Evolutionary conservation across 140 eudicot species (phyloP).

Genomic region (Erigeron philadelphicus): DNA sequence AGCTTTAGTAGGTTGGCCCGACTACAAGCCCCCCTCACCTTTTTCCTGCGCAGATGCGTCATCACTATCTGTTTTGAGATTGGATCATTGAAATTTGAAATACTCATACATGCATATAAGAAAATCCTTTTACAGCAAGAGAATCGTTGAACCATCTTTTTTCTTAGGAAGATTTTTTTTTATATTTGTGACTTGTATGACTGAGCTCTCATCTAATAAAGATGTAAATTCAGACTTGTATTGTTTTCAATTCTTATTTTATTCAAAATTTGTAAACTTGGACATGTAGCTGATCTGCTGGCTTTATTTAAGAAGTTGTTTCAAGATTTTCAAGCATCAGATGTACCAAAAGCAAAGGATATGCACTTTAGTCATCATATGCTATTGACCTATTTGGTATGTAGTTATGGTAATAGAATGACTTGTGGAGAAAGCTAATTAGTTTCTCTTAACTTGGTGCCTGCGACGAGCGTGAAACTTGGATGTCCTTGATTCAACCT

Average conservation of each 20-base stretch:
- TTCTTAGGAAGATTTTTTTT: conserved; percentile 1
- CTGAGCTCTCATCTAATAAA: conserved; percentile 31
- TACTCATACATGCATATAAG: conserved; percentile 30
- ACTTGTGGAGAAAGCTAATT: too few relatives aligned
- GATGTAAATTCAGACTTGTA: conserved; percentile 25
- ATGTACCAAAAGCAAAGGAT: not conserved
- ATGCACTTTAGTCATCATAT: not conserved
- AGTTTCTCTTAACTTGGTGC: too few relatives aligned
- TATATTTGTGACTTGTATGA: conserved; percentile 27
- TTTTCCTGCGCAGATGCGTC: conserved; percentile 3
- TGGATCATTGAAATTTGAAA: conserved; percentile 19
- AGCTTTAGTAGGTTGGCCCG: conserved; percentile 39
- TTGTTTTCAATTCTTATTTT: not conserved
- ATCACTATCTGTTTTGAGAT: conserved; percentile 21
- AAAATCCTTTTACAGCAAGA: conserved; percentile 26
- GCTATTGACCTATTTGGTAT: not conserved
- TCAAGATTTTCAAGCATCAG: not conserved
- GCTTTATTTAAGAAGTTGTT: not conserved
- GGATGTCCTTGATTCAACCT: too few relatives aligned
- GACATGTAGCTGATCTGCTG: conserved; percentile 5
- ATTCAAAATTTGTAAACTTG: not conserved
- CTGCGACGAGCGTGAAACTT: too few relatives aligned
- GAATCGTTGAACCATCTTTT: conserved; percentile 22
- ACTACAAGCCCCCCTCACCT: not conserved
- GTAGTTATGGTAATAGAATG: too few relatives aligned